Evolutionary conservation across 352 stramenopile species (phyloP).

Genomic region (Blastocystis sp.): DNA sequence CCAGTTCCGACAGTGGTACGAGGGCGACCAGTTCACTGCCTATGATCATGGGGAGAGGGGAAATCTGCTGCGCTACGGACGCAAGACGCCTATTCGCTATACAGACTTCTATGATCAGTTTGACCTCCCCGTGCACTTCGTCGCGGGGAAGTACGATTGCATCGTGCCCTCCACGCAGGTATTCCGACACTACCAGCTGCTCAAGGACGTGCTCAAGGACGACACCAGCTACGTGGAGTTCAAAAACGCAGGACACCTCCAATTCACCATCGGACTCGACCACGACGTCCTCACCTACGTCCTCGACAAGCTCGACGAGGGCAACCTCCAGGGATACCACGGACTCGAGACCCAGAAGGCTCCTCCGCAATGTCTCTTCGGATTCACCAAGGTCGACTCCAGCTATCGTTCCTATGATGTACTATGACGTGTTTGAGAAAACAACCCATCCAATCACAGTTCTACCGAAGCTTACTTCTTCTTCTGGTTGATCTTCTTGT

Average conservation of each 20-base stretch:
- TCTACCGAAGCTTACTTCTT: conserved; percentile 32
- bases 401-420: neutral
- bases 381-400: conserved; percentile 3
- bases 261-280: conserved; percentile 57
- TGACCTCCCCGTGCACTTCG: conserved; percentile 60
- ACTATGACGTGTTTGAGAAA: neutral
- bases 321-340: neutral
- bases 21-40: neutral
- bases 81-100: neutral
- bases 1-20: conserved; percentile 37
- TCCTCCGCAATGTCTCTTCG: neutral
- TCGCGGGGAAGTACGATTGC: conserved; percentile 57
- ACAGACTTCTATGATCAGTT: conserved; percentile 55
- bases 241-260: conserved; percentile 49
- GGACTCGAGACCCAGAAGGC: conserved; percentile 9
- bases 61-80: conserved; percentile 48
- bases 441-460: neutral
- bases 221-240: conserved; percentile 44
- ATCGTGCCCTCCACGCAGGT: conserved; percentile 59
- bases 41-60: conserved; percentile 38
- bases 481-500: conserved; percentile 57
- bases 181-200: conserved; percentile 36
- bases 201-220: neutral
- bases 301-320: neutral
- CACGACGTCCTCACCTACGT: conserved; percentile 54